phyloP scores from a whole-genome alignment of 2,329 filamentous ascomycete genomes.

The Penicillium sp. region DNA sequence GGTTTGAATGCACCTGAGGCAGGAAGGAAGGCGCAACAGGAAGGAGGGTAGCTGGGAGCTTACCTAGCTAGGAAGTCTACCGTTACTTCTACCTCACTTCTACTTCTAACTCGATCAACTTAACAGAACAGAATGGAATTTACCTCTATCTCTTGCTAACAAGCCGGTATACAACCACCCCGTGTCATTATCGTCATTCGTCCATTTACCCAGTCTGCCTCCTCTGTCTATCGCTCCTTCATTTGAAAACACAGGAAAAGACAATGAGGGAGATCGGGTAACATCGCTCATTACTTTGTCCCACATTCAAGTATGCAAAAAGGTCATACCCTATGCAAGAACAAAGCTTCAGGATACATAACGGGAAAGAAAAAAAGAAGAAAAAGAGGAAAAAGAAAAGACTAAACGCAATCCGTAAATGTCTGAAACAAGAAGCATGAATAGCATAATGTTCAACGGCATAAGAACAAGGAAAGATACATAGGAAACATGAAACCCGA shows the following conservation, averaged over 20 bases:
- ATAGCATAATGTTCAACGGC: slow-evolving; percentile 19
- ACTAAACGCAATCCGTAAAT: slow-evolving; percentile 26
- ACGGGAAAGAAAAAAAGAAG: slow-evolving; percentile 5
- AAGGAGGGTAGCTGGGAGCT: slow-evolving; percentile 4
- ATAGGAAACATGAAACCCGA: slow-evolving; percentile 11
- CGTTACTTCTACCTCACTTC: no score
- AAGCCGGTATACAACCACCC: slow-evolving; percentile 27
- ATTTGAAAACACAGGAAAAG: slow-evolving; percentile 16
- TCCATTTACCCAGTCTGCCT: slow-evolving; percentile 23
- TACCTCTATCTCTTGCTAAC: slow-evolving; percentile 32
- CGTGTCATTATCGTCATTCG: slow-evolving; percentile 29
- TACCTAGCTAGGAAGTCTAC: neutral
- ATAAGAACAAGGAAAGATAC: slow-evolving; percentile 5
- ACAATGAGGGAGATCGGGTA: slow-evolving; percentile 25
- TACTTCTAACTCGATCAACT: neutral
- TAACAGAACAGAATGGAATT: slow-evolving; percentile 26
- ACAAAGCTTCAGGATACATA: slow-evolving; percentile 34
- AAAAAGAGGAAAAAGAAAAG: slow-evolving; percentile 16
- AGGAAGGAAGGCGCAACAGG: neutral
- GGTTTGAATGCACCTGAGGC: no score
- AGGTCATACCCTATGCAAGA: slow-evolving; percentile 35
- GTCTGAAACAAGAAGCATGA: slow-evolving; percentile 17
- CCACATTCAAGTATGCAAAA: slow-evolving; percentile 33
- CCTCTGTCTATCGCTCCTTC: slow-evolving; percentile 17
- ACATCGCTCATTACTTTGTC: slow-evolving; percentile 35